A percentile compares a stretch with the other conserved stretches of the same genome.
phyloP scores from a whole-genome alignment of 768 basidiomycete species.

The Boletus edulis region DNA sequence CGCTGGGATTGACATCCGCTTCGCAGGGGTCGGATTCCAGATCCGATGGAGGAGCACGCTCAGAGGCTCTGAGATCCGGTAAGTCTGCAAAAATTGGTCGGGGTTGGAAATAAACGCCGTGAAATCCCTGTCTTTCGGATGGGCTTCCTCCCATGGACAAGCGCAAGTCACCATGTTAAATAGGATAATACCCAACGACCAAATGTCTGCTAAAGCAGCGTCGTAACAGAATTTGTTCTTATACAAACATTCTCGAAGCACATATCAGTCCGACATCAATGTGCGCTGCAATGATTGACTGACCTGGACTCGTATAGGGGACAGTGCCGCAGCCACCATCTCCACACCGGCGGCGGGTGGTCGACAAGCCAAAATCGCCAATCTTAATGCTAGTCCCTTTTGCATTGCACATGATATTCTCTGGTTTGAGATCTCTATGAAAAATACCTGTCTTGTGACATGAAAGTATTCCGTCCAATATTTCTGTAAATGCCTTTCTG shows the following conservation, averaged over 20 bases:
- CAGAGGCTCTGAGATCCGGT: constrained; percentile 11
- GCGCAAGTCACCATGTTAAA: constrained; percentile 74
- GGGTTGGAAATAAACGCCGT: neutral
- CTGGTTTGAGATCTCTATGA: constrained; percentile 88
- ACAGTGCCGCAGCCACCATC: constrained; percentile 61
- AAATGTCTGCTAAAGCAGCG: constrained; percentile 47
- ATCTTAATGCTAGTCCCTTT: constrained; percentile 55
- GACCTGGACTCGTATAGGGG: constrained; percentile 72
- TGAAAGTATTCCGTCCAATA: constrained; percentile 73
- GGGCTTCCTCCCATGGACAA: constrained; percentile 19
- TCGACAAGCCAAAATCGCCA: constrained; percentile 78
- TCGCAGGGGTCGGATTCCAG: constrained; percentile 12
- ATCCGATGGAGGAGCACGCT: constrained; percentile 9
- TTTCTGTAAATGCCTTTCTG: constrained; percentile 65
- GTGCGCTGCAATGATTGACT: constrained; percentile 19
- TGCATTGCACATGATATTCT: constrained; percentile 66
- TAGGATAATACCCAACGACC: constrained; percentile 78
- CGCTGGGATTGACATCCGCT: constrained; percentile 17
- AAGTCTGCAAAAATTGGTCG: neutral
- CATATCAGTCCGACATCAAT: constrained; percentile 4
- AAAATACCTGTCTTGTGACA: constrained; percentile 71
- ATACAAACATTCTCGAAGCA: constrained; percentile 52
- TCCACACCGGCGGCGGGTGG: constrained; percentile 38
- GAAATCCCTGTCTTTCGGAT: neutral
- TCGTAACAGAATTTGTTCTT: constrained; percentile 30